Percentiles rank a stretch among this genome's conserved stretches.
These are phyloP conservation scores for Venturia aucupariae DNA, from an alignment of 2,329 filamentous ascomycete genomes.

Conservation along the genomic window DNA sequence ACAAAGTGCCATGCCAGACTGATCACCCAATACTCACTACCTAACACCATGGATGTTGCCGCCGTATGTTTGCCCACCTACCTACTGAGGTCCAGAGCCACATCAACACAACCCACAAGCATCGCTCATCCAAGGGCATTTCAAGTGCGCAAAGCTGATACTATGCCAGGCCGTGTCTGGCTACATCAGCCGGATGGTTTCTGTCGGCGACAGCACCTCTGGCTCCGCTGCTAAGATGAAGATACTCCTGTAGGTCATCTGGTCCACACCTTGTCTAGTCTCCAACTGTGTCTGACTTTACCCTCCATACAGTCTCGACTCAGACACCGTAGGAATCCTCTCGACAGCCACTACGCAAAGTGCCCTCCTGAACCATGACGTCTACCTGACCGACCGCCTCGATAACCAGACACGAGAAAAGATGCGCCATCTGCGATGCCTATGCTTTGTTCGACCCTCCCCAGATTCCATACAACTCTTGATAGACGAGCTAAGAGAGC, in stretches of 20 bases:
- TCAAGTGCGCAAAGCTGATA: background rate
- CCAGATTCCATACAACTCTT: conserved; percentile 86
- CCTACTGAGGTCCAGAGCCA: background rate
- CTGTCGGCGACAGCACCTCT: conserved; percentile 61
- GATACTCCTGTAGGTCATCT: conserved; percentile 55
- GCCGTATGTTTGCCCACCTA: conserved; percentile 5
- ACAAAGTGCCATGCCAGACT: background rate
- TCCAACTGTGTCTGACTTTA: background rate
- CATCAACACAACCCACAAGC: background rate
- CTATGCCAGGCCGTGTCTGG: conserved; percentile 70
- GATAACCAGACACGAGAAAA: conserved; percentile 87
- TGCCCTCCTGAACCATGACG: conserved; percentile 85
- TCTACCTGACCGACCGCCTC: conserved; percentile 93
- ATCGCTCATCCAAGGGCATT: background rate
- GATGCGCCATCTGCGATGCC: conserved; percentile 91
- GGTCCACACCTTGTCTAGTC: background rate
- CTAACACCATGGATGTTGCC: conserved; percentile 13
- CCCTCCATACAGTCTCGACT: conserved; percentile 50
- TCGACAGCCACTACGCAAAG: conserved; percentile 96
- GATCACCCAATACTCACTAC: background rate
- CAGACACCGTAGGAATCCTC: conserved; percentile 79
- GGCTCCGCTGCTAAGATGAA: conserved; percentile 89
- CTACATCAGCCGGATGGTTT: conserved; percentile 95
- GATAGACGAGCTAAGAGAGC: conserved; percentile 90
- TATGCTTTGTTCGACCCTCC: conserved; percentile 88